Conservation (phyloP, 495 filamentous ascomycete genomes). For the Aspergillus cristatus region DNA sequence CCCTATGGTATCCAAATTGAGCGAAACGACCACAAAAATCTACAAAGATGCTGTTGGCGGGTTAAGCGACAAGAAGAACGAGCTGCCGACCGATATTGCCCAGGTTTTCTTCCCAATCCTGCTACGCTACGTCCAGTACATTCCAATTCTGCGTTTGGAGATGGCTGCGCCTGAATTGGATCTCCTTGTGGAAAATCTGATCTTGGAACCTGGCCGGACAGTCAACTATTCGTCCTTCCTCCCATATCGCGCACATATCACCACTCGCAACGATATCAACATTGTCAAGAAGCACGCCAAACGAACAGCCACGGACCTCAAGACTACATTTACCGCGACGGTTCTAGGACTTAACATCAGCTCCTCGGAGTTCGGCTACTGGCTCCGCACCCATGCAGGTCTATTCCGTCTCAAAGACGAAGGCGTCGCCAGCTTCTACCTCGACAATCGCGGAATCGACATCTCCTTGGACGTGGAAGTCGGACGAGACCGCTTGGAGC, state of each 20-base stretch:
- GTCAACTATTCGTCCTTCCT: conserved; percentile 84
- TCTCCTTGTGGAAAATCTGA: conserved; percentile 79
- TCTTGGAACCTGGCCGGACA: conserved; percentile 79
- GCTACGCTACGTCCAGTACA: conserved; percentile 67
- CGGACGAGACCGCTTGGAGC: conserved; percentile 60
- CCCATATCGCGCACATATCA: conserved; percentile 69
- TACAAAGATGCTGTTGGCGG: conserved; percentile 55
- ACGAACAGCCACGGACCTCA: conserved; percentile 54
- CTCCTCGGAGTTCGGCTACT: conserved; percentile 80
- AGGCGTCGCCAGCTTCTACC: conserved; percentile 73
- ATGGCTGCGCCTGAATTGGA: conserved; percentile 74
- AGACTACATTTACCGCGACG: conserved; percentile 63
- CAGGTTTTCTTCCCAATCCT: conserved; percentile 74
- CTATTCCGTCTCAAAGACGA: conserved; percentile 63
- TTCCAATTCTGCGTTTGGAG: conserved; percentile 83
- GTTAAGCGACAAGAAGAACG: conserved; percentile 48
- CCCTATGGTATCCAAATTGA: conserved; percentile 55
- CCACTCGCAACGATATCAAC: conserved; percentile 79
- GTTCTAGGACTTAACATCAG: conserved; percentile 71
- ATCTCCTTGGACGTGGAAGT: conserved; percentile 77
- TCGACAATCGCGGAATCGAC: conserved; percentile 82
- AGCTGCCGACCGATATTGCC: conserved; percentile 62
- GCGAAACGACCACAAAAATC: conserved; percentile 54
- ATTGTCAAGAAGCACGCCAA: conserved; percentile 69
- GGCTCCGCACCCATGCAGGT: conserved; percentile 58